Percentiles rank a stretch among this genome's conserved stretches.
Conservation (phyloP, 2,329 filamentous ascomycete genomes). For the Pyricularia sp. region DNA sequence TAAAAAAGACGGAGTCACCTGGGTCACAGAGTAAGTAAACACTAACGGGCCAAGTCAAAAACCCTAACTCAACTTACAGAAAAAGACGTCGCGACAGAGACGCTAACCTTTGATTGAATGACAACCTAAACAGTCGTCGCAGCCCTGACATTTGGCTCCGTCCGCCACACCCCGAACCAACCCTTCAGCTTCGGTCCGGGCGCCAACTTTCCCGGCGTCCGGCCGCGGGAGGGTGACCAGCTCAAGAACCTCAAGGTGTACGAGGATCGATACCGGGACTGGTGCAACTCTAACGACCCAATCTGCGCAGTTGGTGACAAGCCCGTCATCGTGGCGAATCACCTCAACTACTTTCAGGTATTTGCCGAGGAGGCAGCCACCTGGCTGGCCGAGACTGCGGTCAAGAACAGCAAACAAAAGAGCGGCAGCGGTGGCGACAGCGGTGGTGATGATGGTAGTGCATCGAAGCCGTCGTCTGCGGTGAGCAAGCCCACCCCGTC, state of each 20-base stretch:
- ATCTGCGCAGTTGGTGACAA: slow-evolving; percentile 24
- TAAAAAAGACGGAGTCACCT: neutral
- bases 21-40: neutral
- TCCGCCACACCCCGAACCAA: slow-evolving; percentile 23
- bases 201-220: slow-evolving; percentile 15
- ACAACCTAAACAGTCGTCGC: slow-evolving; percentile 18
- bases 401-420: neutral
- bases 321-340: slow-evolving; percentile 8
- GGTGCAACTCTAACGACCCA: slow-evolving; percentile 26
- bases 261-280: slow-evolving; percentile 18
- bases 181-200: slow-evolving; percentile 22
- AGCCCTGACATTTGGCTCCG: slow-evolving; percentile 23
- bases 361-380: slow-evolving; percentile 15
- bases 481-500: neutral
- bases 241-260: slow-evolving; percentile 19
- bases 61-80: too few species aligned
- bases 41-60: neutral
- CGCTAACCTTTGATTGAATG: neutral
- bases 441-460: neutral
- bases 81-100: too few species aligned
- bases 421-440: neutral
- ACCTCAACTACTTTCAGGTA: slow-evolving; percentile 27
- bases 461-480: neutral
- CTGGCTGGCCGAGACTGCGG: slow-evolving; percentile 6
- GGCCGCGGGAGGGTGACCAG: slow-evolving; percentile 20